Evolutionary conservation across 768 basidiomycete genomes (phyloP).

Genomic region (Hemileccinum impolitum): DNA sequence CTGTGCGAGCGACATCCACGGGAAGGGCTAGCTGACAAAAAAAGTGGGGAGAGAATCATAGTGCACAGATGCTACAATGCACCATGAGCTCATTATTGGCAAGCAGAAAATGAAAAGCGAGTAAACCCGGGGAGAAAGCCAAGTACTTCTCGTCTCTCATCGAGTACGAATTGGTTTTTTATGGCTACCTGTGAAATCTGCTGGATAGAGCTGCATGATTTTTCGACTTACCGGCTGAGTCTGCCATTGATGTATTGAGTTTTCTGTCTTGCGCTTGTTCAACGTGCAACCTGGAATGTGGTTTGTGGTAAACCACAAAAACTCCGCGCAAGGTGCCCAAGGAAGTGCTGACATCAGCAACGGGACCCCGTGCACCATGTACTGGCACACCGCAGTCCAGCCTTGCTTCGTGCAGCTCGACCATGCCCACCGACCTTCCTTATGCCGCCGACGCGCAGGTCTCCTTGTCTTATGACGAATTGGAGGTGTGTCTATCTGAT

Average conservation of each 20-base stretch:
- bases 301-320: conserved; percentile 22
- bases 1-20: conserved; percentile 36
- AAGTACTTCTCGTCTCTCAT: conserved; percentile 34
- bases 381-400: conserved; percentile 11
- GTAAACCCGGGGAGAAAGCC: conserved; percentile 33
- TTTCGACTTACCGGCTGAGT: conserved; percentile 53
- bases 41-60: conserved; percentile 37
- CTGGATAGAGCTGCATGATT: conserved; percentile 10
- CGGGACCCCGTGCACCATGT: conserved; percentile 19
- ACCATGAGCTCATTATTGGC: conserved; percentile 62
- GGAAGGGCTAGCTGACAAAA: conserved; percentile 61
- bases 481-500: conserved; percentile 55
- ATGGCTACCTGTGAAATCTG: conserved; percentile 28
- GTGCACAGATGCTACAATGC: conserved; percentile 43
- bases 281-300: conserved; percentile 24
- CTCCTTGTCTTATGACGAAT: conserved; percentile 84
- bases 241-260: conserved; percentile 40
- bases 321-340: conserved; percentile 11
- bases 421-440: conserved; percentile 80
- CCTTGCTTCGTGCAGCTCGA: conserved; percentile 12
- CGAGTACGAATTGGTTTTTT: conserved; percentile 28
- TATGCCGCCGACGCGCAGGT: conserved; percentile 95
- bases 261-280: conserved; percentile 16
- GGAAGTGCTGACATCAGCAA: conserved; percentile 26
- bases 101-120: conserved; percentile 35